Base-by-base conservation (phyloP, 352 stramenopile species). In the Pythium myriotylum region DNA sequence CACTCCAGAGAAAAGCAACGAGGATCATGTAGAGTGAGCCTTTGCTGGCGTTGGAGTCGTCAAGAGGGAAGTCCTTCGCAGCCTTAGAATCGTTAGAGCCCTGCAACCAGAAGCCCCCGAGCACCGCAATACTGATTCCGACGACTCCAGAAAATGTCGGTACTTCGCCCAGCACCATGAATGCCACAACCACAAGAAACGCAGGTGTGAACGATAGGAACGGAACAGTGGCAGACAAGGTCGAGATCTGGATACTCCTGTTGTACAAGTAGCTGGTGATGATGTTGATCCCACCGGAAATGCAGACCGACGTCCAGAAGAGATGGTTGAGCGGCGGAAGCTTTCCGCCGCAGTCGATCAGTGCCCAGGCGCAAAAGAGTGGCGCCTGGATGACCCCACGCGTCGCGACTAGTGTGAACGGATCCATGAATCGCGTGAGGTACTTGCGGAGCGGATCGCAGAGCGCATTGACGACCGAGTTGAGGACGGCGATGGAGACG, bases 361-460 rank as follows among this genome's bases (percentile, higher is more conserved):
- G 46, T 20, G 84, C 81, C 84, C 84, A 92, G 4, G 79, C 19
- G 20, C 79, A 81, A 56, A 92, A 92, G 0, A 92, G 52, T 32
- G 84, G 84, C 53, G 76, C 84, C 53, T 92, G 84, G 32, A 92
- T 70, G 3, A 92, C 69, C 9, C 84, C 84, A 33, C 84, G 81
- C 52, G 76, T 60, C 1, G 84, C 84, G 27, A 92, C 84, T 20
- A 92, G 59, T 65, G 84, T 79, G 68, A 92, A 92, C 49, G 84
- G 84, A 57, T 92, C 81, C 81, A 92, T 89, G 68, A 88, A 92
- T 51, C 72, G 74, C 40, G 84, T 92, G 65, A 92, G 64, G 58
- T 92, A 90, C 77, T 92, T 92, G 76, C 84, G 84, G 76, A 92
- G 66, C 54, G 84, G 84, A 60, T 92, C 84, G 51, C 79, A 90